phyloP scores from a whole-genome alignment of 805 yeast species.

The Lachancea kluyveri region DNA sequence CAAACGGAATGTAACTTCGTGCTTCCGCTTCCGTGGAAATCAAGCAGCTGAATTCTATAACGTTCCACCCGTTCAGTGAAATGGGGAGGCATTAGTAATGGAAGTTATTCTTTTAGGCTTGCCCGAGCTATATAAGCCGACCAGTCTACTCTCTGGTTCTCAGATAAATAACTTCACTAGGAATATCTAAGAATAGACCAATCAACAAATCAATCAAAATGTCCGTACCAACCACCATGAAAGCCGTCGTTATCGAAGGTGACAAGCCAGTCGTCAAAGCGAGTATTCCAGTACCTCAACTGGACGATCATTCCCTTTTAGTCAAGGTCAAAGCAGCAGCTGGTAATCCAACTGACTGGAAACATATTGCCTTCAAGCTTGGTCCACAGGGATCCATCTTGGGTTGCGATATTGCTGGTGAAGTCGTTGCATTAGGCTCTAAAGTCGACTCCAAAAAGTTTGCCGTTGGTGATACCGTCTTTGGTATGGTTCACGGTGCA shows the following conservation, averaged over 20 bases:
- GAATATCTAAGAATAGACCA: no score
- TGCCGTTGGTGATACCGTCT: constrained; percentile 49
- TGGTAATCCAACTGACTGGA: constrained; percentile 67
- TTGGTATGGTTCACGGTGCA: constrained; percentile 50
- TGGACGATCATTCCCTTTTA: constrained; percentile 35
- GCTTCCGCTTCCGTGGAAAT: no score
- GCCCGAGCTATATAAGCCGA: no score
- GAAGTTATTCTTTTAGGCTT: no score
- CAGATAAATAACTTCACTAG: no score
- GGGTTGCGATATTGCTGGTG: constrained; percentile 61
- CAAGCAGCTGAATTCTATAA: no score
- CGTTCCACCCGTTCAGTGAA: no score
- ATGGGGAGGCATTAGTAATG: no score
- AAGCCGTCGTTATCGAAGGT: constrained; percentile 38
- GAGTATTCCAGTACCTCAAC: constrained; percentile 30
- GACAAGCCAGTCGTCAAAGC: constrained; percentile 25
- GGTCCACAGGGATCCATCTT: constrained; percentile 43
- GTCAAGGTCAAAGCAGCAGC: constrained; percentile 51
- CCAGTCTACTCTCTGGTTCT: no score
- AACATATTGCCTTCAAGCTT: constrained; percentile 39
- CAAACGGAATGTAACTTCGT: no score
- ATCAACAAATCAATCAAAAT: constrained; percentile 10
- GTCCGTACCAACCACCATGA: constrained; percentile 30
- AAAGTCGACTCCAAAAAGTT: constrained; percentile 28
- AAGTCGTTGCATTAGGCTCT: constrained; percentile 44